Base-by-base conservation (phyloP, 768 basidiomycete species). In the Tricholoma terreum region DNA sequence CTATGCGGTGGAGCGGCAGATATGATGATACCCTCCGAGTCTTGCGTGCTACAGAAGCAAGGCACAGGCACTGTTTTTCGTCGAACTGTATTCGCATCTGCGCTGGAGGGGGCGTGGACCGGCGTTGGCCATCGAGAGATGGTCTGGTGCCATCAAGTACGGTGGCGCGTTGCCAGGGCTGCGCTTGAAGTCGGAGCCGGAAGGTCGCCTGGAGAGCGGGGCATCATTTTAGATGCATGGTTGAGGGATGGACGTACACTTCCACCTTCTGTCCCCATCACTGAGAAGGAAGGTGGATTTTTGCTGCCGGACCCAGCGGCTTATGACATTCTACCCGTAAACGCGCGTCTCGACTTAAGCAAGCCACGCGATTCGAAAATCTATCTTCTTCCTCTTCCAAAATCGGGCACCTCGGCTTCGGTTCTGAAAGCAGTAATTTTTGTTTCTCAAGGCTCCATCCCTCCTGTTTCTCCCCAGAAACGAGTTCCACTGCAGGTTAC, bases 111-210 rank as follows among this genome's bases (percentile, higher is more conserved):
- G n/a, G 83, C 87, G 2, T 96, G 94, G 91, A 92, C 95, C 2
- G 92, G 93, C 2, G 91, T 98, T 4, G 96, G 95, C 22, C 97
- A 99, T 69, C 86, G 86, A 40, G 95, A 92, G 58, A 95, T 98
- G 84, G 93, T 98, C 4, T 99, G 97, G 97, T 98, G 97, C 67
- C 92, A 98, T 71, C 97, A 99, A 72, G 87, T 98, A 9, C 87
- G 97, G 38, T 92, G 89, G 89, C 83, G 86, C 21, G 77, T 96
- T 33, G 94, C 94, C 14, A 80, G 91, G 52, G 84, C 86, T 17
- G 86, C 86, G 22, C 73, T 98, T 6, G 90, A 92, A 63, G 73
- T 90, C 10, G 81, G 80, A 2, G 66, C 60, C n/a, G 62, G 72
- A 0, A 48, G 51, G 24, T 67, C 65, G 1, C 40, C 63, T 3